Base-by-base conservation (phyloP, 2,329 filamentous ascomycete genomes). In the Scopulariopsis brevicaulis region DNA sequence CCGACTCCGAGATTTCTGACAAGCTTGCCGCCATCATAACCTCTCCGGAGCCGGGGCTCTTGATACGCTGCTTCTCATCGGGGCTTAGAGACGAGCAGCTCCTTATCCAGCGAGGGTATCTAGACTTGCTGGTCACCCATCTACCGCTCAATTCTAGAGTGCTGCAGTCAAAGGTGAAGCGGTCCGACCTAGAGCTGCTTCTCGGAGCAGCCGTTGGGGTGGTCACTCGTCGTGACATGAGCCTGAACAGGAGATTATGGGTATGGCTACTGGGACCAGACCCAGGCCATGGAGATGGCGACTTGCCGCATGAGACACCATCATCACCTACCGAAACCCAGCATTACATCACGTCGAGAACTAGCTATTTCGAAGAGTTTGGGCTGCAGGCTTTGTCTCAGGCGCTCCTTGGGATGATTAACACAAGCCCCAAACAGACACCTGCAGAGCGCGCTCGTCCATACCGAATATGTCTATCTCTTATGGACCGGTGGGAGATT, bases 401-500 rank as follows among this genome's bases (percentile, higher is more conserved):
- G 51, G 89, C 90, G 22, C 76, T 97, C 12, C 74, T 95, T 18
- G 80, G 82, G 53, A 88, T 96, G 84, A 86, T 97, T 60, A 79
- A 81, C 53, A 73, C 77, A 20, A 72, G 77, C 50, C 74, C 75
- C 7, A 68, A 71, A 51, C 69, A 65, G 5, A 76, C 76, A 58
- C 80, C 87, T 1, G 70, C 80, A 0, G 90, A 95, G 65, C 81
- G 85, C 68, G 90, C 91, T 22, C 85, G 85, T 46, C 93, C 94
- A 0, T 96, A 96, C 67, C 85, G 92, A 59, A 90, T 97, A 62
- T 95, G 91, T 65, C 79, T 97, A 2, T 96, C 95, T 18, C 77
- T 99, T 56, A 97, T 99, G 94, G 94, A 99, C 71, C 85, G 92
- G 59, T 97, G 91, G 92, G 94, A 99, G 69, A 93, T 99, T 63